These are phyloP conservation scores for Penicillium cataractarum DNA, from an alignment of 495 filamentous ascomycete species.

Conservation along the genomic window DNA sequence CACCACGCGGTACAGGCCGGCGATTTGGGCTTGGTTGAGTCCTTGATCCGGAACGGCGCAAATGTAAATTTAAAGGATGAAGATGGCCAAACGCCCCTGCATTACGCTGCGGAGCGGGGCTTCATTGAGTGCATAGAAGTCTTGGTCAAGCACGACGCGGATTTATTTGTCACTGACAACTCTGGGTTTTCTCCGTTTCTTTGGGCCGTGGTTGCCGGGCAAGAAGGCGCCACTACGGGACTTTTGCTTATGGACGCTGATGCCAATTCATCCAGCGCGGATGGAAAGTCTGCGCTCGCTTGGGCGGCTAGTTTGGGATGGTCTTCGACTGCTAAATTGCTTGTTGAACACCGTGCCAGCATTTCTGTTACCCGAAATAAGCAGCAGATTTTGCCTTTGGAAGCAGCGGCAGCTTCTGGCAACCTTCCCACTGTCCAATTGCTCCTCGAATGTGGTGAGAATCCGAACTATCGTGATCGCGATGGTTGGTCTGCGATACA, in stretches of 20 bases:
- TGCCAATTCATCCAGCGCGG: conserved; percentile 29
- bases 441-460: conserved; percentile 18
- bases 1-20: conserved; percentile 32
- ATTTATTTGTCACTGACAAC: conserved; percentile 23
- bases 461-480: conserved; percentile 31
- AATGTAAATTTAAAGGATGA: too few species aligned
- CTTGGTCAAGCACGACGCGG: conserved; percentile 24
- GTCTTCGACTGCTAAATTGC: conserved; percentile 25
- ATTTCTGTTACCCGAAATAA: conserved; percentile 23
- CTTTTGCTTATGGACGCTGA: conserved; percentile 22
- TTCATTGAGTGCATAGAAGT: conserved; percentile 23
- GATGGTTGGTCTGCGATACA: conserved; percentile 37
- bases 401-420: conserved; percentile 29
- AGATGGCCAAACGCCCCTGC: too few species aligned
- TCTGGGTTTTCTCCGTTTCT: conserved; percentile 28
- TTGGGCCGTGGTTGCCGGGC: conserved; percentile 30
- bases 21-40: conserved; percentile 29
- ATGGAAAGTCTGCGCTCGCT: conserved; percentile 35
- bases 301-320: conserved; percentile 30
- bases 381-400: conserved; percentile 23
- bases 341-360: conserved; percentile 23
- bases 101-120: conserved; percentile 35
- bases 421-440: conserved; percentile 21
- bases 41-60: conserved; percentile 28
- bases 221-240: conserved; percentile 18